Evolutionary conservation across 1,284 basidiomycete species (phyloP), one percentile per base, ranked within the genome.

Genomic region (Pseudozyma pruni): DNA sequence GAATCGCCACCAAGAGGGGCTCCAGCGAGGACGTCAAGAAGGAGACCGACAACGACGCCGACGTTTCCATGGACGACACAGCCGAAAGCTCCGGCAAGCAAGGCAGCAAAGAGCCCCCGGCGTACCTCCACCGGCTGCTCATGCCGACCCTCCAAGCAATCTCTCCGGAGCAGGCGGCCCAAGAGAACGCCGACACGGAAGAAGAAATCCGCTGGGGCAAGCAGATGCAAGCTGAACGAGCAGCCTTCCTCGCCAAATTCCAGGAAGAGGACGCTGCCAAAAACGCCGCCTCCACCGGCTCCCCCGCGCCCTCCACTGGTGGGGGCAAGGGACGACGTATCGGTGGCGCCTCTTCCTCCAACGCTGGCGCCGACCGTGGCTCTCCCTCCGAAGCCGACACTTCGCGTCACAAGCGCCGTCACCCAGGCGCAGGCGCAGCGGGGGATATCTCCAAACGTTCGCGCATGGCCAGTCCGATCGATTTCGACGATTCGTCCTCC

Each of bases 131-230:
- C 27, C 69, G 78, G 4, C 33, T 75, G 33, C 53, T 76, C 16
- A 62, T 75, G 10, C 80, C 80, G 2, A 53, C 56, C 4, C 41
- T 80, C 14, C 19, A 61, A 8, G 44, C 38, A 1, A 67, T 76
- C 37, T 23, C 58, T 1, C 35, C 22, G 7, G 74, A 74, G 19
- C 58, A 71, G 23, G 68, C 70, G 23, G 63, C 67, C 8, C 37
- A 34, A n/a, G 80, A 81, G 57, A 80, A 81, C 38, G 45, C 66
- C 8, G 79, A 81, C 34, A 69, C 77, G 1, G 69, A 71, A n/a
- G 79, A 81, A 22, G 80, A 81, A 53, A 58, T 76, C 42, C 54
- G 49, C 16, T 81, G 76, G 77, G 80, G 78, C 6, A 71, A 72
- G 40, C 67, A 74, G 56, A 79, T 81, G 78, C 75, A 75, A 39